These are phyloP conservation scores for Thielaviopsis punctulata DNA, from an alignment of 2,329 filamentous ascomycete genomes.

Conservation along the genomic window DNA sequence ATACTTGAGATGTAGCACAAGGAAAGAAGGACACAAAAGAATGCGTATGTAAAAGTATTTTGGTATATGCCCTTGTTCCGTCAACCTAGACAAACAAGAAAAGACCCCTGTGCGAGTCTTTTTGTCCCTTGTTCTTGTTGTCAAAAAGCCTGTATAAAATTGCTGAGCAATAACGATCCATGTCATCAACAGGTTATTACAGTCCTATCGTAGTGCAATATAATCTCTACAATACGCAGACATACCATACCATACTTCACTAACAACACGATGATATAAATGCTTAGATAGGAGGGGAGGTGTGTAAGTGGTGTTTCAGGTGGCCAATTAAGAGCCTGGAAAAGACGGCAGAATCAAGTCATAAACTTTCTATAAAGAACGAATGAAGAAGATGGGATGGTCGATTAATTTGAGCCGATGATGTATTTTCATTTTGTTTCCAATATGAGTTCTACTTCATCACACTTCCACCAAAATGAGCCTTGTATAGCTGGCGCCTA, in stretches of 20 bases:
- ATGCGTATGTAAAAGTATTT: too few species aligned
- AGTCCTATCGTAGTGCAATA: neutral
- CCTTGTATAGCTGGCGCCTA: too few species aligned
- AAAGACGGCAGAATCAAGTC: neutral
- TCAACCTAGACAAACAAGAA: neutral
- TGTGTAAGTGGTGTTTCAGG: neutral
- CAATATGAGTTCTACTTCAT: neutral
- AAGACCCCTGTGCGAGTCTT: neutral
- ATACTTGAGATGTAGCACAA: too few species aligned
- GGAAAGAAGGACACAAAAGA: too few species aligned
- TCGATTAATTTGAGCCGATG: neutral
- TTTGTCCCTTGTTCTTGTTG: neutral
- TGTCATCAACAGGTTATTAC: neutral
- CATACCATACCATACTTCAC: too few species aligned
- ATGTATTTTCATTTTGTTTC: too few species aligned
- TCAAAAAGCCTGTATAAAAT: neutral
- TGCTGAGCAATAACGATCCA: neutral
- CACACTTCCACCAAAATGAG: too few species aligned
- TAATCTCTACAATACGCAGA: neutral
- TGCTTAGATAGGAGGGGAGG: too few species aligned
- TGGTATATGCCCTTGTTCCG: neutral
- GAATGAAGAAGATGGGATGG: neutral
- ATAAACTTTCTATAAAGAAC: too few species aligned
- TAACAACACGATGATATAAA: too few species aligned
- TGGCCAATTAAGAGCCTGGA: neutral